Evolutionary conservation across 352 stramenopile genomes (phyloP).

Genomic region (Peronospora tabacina): DNA sequence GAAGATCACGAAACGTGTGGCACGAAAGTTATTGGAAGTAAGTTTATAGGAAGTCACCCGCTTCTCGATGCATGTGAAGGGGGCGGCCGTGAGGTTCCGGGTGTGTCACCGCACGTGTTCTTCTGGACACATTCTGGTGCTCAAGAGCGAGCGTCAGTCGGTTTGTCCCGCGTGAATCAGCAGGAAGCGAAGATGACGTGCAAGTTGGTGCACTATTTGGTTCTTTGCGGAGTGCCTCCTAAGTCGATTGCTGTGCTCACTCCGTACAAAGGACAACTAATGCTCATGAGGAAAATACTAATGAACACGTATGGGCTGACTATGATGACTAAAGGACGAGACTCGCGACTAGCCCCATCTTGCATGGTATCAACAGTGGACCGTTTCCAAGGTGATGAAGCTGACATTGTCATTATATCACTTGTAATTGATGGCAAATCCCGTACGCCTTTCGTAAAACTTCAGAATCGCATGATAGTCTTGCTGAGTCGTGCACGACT

Average conservation of each 20-base stretch:
- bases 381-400: slow-evolving; percentile 86
- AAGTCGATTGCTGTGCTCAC: slow-evolving; percentile 83
- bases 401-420: slow-evolving; percentile 81
- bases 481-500: slow-evolving; percentile 76
- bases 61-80: slow-evolving; percentile 33
- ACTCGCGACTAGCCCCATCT: slow-evolving; percentile 26
- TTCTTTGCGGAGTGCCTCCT: slow-evolving; percentile 58
- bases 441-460: slow-evolving; percentile 81
- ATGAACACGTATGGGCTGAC: slow-evolving; percentile 35
- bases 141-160: slow-evolving; percentile 55
- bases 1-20: slow-evolving; percentile 63
- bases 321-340: slow-evolving; percentile 8
- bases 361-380: slow-evolving; percentile 71
- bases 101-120: slow-evolving; percentile 67
- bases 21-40: slow-evolving; percentile 44
- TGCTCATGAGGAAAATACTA: slow-evolving; percentile 73
- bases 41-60: neutral
- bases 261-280: slow-evolving; percentile 85
- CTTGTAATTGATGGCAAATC: slow-evolving; percentile 85
- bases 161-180: slow-evolving; percentile 66
- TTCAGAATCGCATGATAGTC: slow-evolving; percentile 87
- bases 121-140: slow-evolving; percentile 74
- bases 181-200: slow-evolving; percentile 74
- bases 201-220: slow-evolving; percentile 67
- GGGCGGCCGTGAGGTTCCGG: slow-evolving; percentile 64